Evolutionary conservation across 2,329 filamentous ascomycete species (phyloP).

Genomic region (Eurotiales sp.): DNA sequence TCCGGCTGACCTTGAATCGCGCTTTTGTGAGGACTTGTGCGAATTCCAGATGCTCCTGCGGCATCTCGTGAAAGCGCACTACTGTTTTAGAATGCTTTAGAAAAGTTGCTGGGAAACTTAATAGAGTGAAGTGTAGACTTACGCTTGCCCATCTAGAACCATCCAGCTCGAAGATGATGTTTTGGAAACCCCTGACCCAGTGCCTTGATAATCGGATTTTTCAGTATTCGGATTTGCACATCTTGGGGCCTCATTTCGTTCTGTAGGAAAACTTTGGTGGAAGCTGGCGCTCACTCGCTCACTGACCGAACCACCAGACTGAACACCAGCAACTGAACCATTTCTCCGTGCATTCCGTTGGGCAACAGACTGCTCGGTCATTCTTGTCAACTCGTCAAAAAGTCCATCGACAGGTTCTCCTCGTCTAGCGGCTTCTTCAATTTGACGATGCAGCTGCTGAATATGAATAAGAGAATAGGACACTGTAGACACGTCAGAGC

Average conservation of each 20-base stretch:
- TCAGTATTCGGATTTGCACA: background rate
- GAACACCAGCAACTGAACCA: background rate
- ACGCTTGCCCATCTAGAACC: background rate
- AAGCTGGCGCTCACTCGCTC: background rate
- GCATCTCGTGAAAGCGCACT: background rate
- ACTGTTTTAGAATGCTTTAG: background rate
- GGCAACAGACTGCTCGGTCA: slow-evolving; percentile 3
- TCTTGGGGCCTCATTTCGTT: background rate
- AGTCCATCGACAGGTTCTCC: slow-evolving; percentile 26
- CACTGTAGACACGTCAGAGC: background rate
- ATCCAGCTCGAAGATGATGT: background rate
- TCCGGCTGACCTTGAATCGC: background rate
- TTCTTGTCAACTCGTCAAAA: slow-evolving; percentile 25
- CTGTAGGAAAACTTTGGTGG: background rate
- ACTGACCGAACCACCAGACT: background rate
- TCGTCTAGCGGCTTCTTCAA: slow-evolving; percentile 27
- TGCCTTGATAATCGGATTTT: background rate
- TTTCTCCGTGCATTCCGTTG: background rate
- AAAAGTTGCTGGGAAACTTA: background rate
- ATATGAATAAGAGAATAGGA: background rate
- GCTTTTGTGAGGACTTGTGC: background rate
- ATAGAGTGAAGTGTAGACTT: background rate
- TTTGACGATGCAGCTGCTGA: slow-evolving; percentile 24
- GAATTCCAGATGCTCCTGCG: background rate
- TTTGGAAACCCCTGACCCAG: background rate